phyloP scores from a whole-genome alignment of 2,329 filamentous ascomycete genomes.

The Rhytidhysteron rufulum region DNA sequence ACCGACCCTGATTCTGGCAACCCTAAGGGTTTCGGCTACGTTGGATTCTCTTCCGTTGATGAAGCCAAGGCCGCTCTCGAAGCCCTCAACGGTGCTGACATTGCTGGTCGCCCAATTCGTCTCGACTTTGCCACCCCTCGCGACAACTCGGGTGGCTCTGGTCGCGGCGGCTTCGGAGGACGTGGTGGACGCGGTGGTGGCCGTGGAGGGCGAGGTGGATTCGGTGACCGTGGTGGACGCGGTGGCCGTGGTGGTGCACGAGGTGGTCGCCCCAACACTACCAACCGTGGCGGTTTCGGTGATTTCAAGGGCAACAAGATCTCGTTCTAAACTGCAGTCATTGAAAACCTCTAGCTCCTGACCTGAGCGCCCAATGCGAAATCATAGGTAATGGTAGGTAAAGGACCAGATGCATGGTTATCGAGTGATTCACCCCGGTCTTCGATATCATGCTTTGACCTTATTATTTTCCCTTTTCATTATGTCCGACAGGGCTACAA shows the following conservation, averaged over 20 bases:
- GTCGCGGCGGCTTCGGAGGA: constrained; percentile 41
- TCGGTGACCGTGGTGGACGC: constrained; percentile 46
- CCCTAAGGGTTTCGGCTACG: constrained; percentile 90
- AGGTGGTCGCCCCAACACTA: constrained; percentile 44
- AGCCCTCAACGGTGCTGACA: constrained; percentile 65
- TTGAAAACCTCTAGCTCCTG: not conserved
- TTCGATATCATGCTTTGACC: constrained; percentile 1
- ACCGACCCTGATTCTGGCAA: constrained; percentile 81
- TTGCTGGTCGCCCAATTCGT: constrained; percentile 70
- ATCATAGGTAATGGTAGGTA: not conserved
- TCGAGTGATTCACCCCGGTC: not conserved
- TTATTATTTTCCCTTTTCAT: not conserved
- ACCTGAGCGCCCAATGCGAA: not conserved
- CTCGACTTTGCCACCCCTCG: constrained; percentile 77
- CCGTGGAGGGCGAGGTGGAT: constrained; percentile 33
- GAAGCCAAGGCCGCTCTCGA: constrained; percentile 75
- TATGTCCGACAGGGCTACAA: not conserved
- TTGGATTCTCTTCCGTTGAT: constrained; percentile 76
- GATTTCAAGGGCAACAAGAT: constrained; percentile 78
- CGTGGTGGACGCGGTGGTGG: constrained; percentile 38
- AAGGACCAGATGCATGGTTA: not conserved
- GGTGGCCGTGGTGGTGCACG: constrained; percentile 50
- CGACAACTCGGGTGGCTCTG: constrained; percentile 51
- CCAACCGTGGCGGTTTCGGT: constrained; percentile 55
- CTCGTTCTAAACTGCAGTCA: constrained; percentile 50